Base-by-base conservation (phyloP, 495 filamentous ascomycete species). In the Parathielavia appendiculata region DNA sequence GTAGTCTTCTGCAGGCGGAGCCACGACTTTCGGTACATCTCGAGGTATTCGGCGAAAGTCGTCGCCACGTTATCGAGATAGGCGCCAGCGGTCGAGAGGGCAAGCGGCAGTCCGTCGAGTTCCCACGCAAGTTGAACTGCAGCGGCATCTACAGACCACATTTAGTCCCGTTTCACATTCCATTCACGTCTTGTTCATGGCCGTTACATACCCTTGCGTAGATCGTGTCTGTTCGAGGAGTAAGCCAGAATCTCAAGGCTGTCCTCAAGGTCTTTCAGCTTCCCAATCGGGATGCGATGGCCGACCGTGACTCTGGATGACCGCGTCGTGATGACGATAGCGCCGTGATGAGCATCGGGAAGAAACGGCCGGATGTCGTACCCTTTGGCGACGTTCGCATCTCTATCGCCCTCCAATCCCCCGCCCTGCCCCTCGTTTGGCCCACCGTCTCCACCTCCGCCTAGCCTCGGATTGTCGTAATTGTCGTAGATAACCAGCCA, bases 301-400 rank as follows among this genome's bases (percentile, higher is more conserved):
- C 73, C 72, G 34, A 72, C 54, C 34, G 39, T 46, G 34, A 73
- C 61, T 46, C 62, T 43, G 1, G 68, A 65, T 41, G 67, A 73
- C 43, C 73, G 69, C 5, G 76, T 78, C 51, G 75, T 77, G 30
- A 77, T 65, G 17, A 79, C 57, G 34, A 79, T 59, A 10, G 69
- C 68, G 6, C 72, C 75, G 49, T 75, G 73, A 48, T 69, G 43
- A 13, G 58, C 43, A 9, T 69, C 56, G 7, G 74, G 66, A 22
- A 77, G 59, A 57, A 69, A 76, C 22, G 49, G 57, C 17, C 56
- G 50, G 49, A 78, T 71, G 53, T 78, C 63, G 39, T 69, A 51
- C 14, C 58, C 58, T n/a, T n/a, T n/a, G n/a, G n/a, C n/a, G n/a
- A n/a, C n/a, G n/a, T n/a, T n/a, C n/a, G n/a, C n/a, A n/a, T n/a